Percentiles rank a stretch among this genome's conserved stretches.
These are phyloP conservation scores for Nigrospora osmanthi DNA, from an alignment of 2,329 filamentous ascomycete genomes.

Conservation along the genomic window DNA sequence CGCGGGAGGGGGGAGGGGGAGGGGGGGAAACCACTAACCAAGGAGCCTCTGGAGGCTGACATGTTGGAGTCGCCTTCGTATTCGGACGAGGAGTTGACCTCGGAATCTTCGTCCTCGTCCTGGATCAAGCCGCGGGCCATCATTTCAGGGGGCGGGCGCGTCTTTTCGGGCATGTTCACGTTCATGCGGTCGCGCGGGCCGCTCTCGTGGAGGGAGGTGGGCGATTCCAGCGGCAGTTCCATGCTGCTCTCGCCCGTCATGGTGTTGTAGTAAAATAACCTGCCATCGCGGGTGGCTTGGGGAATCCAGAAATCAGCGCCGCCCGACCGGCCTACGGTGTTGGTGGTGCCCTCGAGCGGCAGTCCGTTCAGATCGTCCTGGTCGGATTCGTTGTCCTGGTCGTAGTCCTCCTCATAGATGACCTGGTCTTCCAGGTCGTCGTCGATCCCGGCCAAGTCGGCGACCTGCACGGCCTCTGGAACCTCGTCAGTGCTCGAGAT, in stretches of 20 bases:
- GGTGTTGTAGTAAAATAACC: constrained; percentile 97
- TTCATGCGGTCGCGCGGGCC: constrained; percentile 86
- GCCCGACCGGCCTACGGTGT: constrained; percentile 55
- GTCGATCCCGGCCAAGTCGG: constrained; percentile 43
- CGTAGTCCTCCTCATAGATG: constrained; percentile 58
- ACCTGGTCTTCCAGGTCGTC: constrained; percentile 58
- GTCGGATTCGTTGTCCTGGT: constrained; percentile 59
- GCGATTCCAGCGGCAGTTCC: constrained; percentile 89
- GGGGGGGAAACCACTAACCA: constrained; percentile 49
- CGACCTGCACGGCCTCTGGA: constrained; percentile 51
- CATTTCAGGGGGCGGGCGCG: constrained; percentile 81
- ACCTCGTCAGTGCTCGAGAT: constrained; percentile 71
- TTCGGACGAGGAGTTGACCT: constrained; percentile 75
- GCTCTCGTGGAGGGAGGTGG: constrained; percentile 69
- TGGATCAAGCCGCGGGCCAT: constrained; percentile 76
- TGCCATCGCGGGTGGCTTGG: constrained; percentile 87
- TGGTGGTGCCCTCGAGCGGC: constrained; percentile 57
- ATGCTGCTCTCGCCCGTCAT: constrained; percentile 91
- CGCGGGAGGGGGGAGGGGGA: background rate
- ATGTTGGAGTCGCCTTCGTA: constrained; percentile 70
- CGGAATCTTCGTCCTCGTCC: constrained; percentile 87
- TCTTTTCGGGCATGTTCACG: constrained; percentile 80
- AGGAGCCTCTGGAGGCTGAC: constrained; percentile 59
- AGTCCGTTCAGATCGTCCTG: constrained; percentile 51
- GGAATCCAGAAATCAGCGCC: constrained; percentile 98